Conservation (phyloP, 805 yeast genomes). For the Suhomyces sp. region DNA sequence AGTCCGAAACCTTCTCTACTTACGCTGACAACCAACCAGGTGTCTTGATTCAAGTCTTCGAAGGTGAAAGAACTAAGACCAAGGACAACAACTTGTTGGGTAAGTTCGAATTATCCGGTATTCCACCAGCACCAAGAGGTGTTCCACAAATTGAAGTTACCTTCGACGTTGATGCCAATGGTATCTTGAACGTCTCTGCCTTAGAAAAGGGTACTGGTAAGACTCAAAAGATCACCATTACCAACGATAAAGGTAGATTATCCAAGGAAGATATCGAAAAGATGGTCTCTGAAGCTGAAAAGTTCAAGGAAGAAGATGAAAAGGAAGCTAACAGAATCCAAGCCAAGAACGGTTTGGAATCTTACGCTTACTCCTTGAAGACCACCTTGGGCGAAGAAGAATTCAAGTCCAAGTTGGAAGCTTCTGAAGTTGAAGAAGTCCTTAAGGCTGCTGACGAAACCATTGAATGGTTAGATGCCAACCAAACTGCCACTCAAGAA, state of each 20-base stretch:
- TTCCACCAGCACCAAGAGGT: slow-evolving; percentile 99
- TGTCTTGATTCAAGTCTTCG: slow-evolving; percentile 94
- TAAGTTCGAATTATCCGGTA: slow-evolving; percentile 94
- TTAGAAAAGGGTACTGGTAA: slow-evolving; percentile 98
- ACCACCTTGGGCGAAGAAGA: slow-evolving; percentile 57
- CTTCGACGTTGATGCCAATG: slow-evolving; percentile 95
- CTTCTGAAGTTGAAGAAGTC: slow-evolving; percentile 63
- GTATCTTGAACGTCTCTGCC: slow-evolving; percentile 94
- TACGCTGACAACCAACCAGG: slow-evolving; percentile 98
- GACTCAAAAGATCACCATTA: slow-evolving; percentile 93
- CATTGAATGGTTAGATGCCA: slow-evolving; percentile 87
- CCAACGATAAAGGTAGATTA: slow-evolving; percentile 98
- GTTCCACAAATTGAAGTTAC: slow-evolving; percentile 98
- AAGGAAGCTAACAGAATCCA: slow-evolving; percentile 88
- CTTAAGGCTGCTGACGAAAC: slow-evolving; percentile 81
- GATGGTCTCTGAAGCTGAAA: slow-evolving; percentile 97
- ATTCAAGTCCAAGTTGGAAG: slow-evolving; percentile 47
- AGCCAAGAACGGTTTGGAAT: slow-evolving; percentile 93
- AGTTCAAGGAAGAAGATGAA: slow-evolving; percentile 95
- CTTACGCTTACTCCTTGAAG: slow-evolving; percentile 92
- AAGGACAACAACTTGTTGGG: slow-evolving; percentile 95
- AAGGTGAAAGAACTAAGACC: slow-evolving; percentile 97
- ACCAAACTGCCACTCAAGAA: slow-evolving; percentile 89
- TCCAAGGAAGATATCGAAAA: slow-evolving; percentile 97
- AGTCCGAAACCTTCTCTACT: slow-evolving; percentile 94